Percentiles rank a stretch among this genome's conserved stretches.
phyloP scores from a whole-genome alignment of 441 rosid genomes.

The Gossypium trilobum region DNA sequence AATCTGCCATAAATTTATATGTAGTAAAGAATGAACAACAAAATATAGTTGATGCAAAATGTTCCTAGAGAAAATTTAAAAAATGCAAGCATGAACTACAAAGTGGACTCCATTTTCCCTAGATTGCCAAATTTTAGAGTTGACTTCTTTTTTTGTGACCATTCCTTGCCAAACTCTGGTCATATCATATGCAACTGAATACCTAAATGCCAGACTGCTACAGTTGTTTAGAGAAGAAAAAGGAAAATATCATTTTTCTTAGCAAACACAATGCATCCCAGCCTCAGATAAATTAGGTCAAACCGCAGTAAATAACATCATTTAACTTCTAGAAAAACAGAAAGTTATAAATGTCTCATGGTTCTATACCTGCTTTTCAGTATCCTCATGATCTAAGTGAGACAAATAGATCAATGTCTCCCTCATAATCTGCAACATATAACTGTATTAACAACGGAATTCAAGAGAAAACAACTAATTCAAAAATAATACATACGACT shows the following conservation, averaged over 20 bases:
- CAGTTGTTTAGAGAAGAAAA: not conserved
- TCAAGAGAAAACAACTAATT: not conserved
- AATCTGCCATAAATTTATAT: not conserved
- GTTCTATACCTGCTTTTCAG: constrained; percentile 82
- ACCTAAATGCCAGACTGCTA: not conserved
- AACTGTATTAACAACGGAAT: constrained; percentile 18
- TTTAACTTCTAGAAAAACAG: not conserved
- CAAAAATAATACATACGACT: not conserved
- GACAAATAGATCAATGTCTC: constrained; percentile 92
- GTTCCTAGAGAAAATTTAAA: not conserved
- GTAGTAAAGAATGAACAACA: not conserved
- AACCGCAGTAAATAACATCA: not conserved
- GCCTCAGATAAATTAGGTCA: not conserved
- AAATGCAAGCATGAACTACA: not conserved
- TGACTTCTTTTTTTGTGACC: not conserved
- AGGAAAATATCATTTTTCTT: not conserved
- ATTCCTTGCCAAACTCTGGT: not conserved
- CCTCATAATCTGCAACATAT: constrained; percentile 75
- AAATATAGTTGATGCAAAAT: not conserved
- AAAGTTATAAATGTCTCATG: not conserved
- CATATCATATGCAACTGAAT: not conserved
- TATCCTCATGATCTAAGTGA: constrained; percentile 97
- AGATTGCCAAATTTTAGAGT: not conserved
- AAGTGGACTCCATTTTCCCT: not conserved
- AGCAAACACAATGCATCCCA: not conserved